Base-by-base conservation (phyloP, 768 basidiomycete species). In the Glaciozyma antarctica region DNA sequence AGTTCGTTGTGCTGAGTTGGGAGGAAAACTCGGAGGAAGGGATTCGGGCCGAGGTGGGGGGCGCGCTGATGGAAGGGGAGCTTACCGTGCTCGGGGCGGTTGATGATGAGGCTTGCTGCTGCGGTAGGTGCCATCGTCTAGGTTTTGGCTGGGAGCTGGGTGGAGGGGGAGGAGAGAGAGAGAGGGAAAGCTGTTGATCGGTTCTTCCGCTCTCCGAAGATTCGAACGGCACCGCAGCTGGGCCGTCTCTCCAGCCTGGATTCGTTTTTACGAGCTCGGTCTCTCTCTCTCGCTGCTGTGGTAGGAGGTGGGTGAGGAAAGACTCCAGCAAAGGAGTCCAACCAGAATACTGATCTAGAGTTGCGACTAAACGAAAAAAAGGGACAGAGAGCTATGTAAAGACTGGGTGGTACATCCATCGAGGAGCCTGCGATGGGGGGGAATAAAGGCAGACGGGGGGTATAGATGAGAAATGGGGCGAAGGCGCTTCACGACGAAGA, bases 71-170 rank as follows among this genome's bases (percentile, higher is more conserved):
- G 16, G 47, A 24, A 9, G 19, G 47, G 47, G 4, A 59, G 32
- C 44, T 24, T 30, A 59, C 58, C 58, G 19, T 59, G 58, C 58
- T 59, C 58, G 24, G 58, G 24, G 21, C 26, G n/a, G 32, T 59
- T 30, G 19, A 59, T 9, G 26, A 59, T 49, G 1, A 44, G 58
- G 17, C 45, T 47, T 1, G 22, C 2, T 21, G 58, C 45, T 13
- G 48, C 21, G 2, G 30, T 44, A 43, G 45, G n/a, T 8, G 32
- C 32, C 28, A 12, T 44, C n/a, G n/a, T 12, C 10, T 8, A 28
- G 3, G 30, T 24, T 30, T 52, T 51, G 38, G 2, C 13, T 41
- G 2, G 38, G 32, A 32, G 10, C 12, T 41, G 19, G 44, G 30
- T 43, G 28, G 15, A 19, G 32, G 48, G 10, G 22, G 45, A 22